Evolutionary conservation across 768 basidiomycete species (phyloP), one percentile per base, ranked within the genome.

Genomic region (Lentinula guzmanii): DNA sequence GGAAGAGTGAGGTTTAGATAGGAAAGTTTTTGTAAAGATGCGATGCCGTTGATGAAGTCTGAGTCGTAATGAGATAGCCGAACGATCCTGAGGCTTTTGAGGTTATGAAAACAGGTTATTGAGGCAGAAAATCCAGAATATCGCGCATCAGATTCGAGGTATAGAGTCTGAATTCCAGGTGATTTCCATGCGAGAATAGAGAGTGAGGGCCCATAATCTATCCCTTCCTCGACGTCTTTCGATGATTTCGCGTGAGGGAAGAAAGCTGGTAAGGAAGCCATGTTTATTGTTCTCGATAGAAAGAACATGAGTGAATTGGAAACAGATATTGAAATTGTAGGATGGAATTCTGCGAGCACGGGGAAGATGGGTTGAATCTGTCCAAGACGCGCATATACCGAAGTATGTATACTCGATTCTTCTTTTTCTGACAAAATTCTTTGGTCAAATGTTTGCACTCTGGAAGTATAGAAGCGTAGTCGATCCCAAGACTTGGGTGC

Each of bases 351-450:
- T 43, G 41, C 13, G 41, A 56, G 28, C 1, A 42, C 37, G 15
- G 55, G 55, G 28, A 56, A 56, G 9, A 56, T 56, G n/a, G 55
- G 39, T 24, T 43, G 21, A 24, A 42, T 45, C 21, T 56, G 55
- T 33, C 55, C 55, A 41, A 56, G 55, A 31, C 55, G 55, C 7
- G 55, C 55, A 41, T 56, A 56, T 11, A 56, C 55, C 21, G 55
- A 56, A 7, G 10, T 28, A 31, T 56, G 55, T n/a, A 56, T 56
- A 43, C 39, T 41, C 1, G 55, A 41, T 41, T 42, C 55, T 43
- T 56, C 55, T 15, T n/a, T 13, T 33, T 56, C 55, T 21, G 41
- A 41, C 2, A 56, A 41, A 10, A 43, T 41, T 43, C 55, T 41
- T 24, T 56, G 55, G 41, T 56, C 55, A 21, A 56, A 56, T 56